These are phyloP conservation scores for Silene vulgaris DNA, from an alignment of 179 eudicot genomes.

Conservation along the genomic window DNA sequence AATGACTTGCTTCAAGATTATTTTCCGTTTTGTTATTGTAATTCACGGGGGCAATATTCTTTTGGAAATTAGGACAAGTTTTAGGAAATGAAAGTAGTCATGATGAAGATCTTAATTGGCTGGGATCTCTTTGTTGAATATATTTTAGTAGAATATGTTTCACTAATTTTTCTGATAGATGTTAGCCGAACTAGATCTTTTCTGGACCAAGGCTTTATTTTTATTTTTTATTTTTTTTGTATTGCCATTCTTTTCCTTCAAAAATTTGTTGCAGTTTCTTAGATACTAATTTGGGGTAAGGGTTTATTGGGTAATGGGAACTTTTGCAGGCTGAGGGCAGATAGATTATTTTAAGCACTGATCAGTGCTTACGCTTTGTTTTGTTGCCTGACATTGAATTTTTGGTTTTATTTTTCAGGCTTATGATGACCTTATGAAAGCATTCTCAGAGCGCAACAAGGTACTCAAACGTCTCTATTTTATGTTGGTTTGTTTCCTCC, in stretches of 20 bases:
- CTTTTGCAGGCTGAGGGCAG: background rate
- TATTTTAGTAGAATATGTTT: conserved; percentile 2
- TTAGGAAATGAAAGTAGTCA: conserved; percentile 7
- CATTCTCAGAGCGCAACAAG: conserved; percentile 92
- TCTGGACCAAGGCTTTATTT: background rate
- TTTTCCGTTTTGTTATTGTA: background rate
- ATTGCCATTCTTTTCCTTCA: background rate
- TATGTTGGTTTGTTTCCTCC: conserved; percentile 15
- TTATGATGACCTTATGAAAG: conserved; percentile 89
- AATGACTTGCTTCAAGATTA: background rate
- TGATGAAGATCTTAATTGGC: background rate
- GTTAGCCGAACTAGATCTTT: no score
- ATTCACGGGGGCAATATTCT: background rate
- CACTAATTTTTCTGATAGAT: background rate
- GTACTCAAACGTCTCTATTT: conserved; percentile 34
- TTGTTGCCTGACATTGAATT: background rate
- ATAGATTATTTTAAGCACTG: background rate
- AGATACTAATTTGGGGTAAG: background rate
- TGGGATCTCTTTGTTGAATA: background rate
- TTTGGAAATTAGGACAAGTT: background rate
- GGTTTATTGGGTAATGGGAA: background rate
- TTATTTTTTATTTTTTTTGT: background rate
- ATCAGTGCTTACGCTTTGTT: background rate
- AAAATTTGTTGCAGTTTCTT: background rate
- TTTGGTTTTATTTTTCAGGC: conserved; percentile 42